phyloP scores from a whole-genome alignment of 306 rosid species.

The Vachellia pachyceras region DNA sequence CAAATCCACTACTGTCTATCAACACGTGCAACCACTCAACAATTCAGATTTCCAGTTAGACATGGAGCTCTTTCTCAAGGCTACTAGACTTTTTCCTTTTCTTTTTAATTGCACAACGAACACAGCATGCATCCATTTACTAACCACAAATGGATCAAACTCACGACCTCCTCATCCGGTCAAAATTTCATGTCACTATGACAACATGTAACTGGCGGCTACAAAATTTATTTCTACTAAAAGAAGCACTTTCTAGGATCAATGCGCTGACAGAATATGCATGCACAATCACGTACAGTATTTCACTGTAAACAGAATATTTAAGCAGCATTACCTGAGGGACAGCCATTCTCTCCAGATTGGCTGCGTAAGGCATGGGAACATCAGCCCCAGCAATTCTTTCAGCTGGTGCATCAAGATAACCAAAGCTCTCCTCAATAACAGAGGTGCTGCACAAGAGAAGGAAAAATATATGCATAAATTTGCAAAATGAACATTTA shows the following conservation, averaged over 20 bases:
- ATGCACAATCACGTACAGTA: conserved; percentile 5
- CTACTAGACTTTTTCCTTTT: neutral
- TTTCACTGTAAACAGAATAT: neutral
- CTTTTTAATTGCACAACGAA: neutral
- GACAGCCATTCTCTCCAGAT: conserved; percentile 94
- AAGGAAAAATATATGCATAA: conserved; percentile 25
- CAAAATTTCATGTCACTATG: neutral
- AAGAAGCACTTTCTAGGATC: conserved; percentile 5
- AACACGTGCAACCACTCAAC: conserved; percentile 27
- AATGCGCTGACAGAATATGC: neutral
- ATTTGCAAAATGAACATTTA: conserved; percentile 22
- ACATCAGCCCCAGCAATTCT: conserved; percentile 95
- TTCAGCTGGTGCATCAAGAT: conserved; percentile 98
- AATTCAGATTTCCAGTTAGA: conserved; percentile 1
- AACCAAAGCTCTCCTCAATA: conserved; percentile 92
- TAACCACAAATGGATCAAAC: neutral
- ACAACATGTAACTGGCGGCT: neutral
- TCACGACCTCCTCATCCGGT: neutral
- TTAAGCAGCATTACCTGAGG: conserved; percentile 73
- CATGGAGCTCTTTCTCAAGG: conserved; percentile 4
- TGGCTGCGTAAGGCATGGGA: conserved; percentile 99
- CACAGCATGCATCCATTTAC: neutral
- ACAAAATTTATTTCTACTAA: conserved; percentile 19
- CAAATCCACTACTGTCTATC: neutral
- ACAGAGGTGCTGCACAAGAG: conserved; percentile 76